Evolutionary conservation across 1,139 yeast species (phyloP), one percentile per base, ranked within the genome.

Genomic region (Magnusiomyces tetraspermus): DNA sequence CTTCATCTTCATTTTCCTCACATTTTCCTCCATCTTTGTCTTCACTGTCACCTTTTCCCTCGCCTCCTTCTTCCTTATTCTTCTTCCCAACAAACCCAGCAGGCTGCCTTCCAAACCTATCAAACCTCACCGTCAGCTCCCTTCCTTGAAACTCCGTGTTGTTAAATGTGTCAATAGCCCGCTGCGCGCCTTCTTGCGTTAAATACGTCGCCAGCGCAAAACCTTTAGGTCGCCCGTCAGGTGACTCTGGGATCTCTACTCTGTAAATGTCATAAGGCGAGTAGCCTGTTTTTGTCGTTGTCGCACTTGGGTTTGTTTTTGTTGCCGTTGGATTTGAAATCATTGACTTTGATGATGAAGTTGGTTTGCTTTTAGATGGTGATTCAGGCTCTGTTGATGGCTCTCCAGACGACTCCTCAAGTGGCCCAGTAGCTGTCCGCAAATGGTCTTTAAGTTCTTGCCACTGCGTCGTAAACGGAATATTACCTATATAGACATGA

Each of bases 151-250:
- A 80, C 28, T 67, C 72, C 4, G 66, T 63, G 36, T 77, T 76
- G 61, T 83, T 76, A 61, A 81, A 78, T 53, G 64, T 58, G 51
- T 69, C 65, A 46, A 83, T 80, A 5, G 83, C 71, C 51, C 67
- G 68, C 28, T 72, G 73, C 13, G 85, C 80, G n/a, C 76, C 77
- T 28, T 69, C 71, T 48, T 68, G 69, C 51, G 76, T 66, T 13
- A 71, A 73, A 30, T 83, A 81, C 10, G 78, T 73, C 0, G 82
- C 85, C 37, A 83, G 77, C 1, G 87, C 89, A 68, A 79, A 82
- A 2, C 90, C 89, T 59, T 81, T 75, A 33, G 76, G 67, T 54
- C 63, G 64, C 24, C 77, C 77, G 47, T 70, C 71, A 19, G 62
- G 61, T 45, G 60, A 57, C 28, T 57, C 61, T 28, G 84, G 83